Base-by-base conservation (phyloP, 768 basidiomycete species). In the Hericium rajendrae region DNA sequence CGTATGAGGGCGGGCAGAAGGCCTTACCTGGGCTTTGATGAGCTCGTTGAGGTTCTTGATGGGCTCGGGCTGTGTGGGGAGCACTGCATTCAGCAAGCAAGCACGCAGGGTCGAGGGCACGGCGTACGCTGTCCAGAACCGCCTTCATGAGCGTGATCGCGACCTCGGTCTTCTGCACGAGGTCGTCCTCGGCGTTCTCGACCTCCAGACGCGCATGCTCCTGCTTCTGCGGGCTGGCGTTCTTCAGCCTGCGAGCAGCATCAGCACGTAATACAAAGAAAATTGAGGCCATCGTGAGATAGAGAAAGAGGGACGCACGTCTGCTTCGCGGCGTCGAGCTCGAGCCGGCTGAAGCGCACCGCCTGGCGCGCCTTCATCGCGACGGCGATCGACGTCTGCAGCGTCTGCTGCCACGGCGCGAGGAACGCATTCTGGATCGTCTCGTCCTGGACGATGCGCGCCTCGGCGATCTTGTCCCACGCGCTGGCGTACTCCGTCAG, bases 61-160 rank as follows among this genome's bases (percentile, higher is more conserved):
- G 3, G 97, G 91, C 73, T 97, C 95, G 40, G 97, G 97, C 93
- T 95, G 63, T 95, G 63, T 22, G 5, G 52, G 38, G 59, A 48
- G 38, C 32, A 32, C 32, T 32, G 32, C 32, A 62, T 32, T 49
- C 9, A 41, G 8, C 11, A 43, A 56, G 49, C 39, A n/a, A 3
- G 9, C n/a, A 32, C 4, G 10, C 26, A 40, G 4, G 41, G 18
- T 8, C 8, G 55, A 57, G 46, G 22, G 20, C 3, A 13, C 15
- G 8, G 76, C 88, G 55, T 62, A 97, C 94, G 72, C 97, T 97
- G 65, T 98, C 95, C 40, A 99, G 79, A 15, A 98, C 95, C n/a
- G 91, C 88, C 78, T 95, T 95, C 94, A 97, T 95, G 48, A 93
- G 80, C 2, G 88, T 90, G 65, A 97, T 97, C 1, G 94, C 95